Base-by-base conservation (phyloP, 306 rosid species). In the Dalbergia oliveri region DNA sequence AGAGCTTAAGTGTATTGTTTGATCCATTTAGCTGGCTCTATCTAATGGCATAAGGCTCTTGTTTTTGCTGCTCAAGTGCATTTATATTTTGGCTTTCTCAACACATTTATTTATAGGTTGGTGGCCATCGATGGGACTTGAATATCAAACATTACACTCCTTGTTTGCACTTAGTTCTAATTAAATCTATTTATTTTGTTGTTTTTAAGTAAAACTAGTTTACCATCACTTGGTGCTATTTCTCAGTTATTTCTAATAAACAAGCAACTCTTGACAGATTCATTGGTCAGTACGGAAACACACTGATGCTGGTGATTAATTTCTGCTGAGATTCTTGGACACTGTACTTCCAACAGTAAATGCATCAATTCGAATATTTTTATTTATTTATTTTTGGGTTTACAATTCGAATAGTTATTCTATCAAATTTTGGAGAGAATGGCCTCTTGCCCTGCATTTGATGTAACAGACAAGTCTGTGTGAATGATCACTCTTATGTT, bases 271-370 rank as follows among this genome's bases (percentile, higher is more conserved):
- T 64, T 12, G 23, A 19, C 4, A 64, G 47, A 50, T 35, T 51
- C 54, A 35, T 57, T 76, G 23, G 9, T 64, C 51, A 4, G n/a
- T 57, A 14, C 9, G 61, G 54, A 49, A 63, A 53, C 81, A 76
- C 11, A 4, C 35, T 8, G 9, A 34, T 12, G 59, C 4, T 33
- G 19, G 23, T 67, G 45, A 66, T 21, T 66, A 66, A 13, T 77
- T 77, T 77, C 58, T 39, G 72, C 23, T 8, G 67, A 63, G n/a
- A 54, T 64, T 47, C 73, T 37, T 51, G 41, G 47, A 58, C 66
- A 73, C 43, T n/a, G 37, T 18, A 54, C 18, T 21, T 35, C 56
- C 31, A 12, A 19, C 44, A 33, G 21, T 62, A 62, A 33, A 62
- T 62, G 67, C 45, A 67, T 67, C 37, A 21, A 21, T 44, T 43